Percentiles rank a stretch among this genome's conserved stretches.
Conservation (phyloP, 2,329 filamentous ascomycete genomes). For the Botryotinia convoluta region DNA sequence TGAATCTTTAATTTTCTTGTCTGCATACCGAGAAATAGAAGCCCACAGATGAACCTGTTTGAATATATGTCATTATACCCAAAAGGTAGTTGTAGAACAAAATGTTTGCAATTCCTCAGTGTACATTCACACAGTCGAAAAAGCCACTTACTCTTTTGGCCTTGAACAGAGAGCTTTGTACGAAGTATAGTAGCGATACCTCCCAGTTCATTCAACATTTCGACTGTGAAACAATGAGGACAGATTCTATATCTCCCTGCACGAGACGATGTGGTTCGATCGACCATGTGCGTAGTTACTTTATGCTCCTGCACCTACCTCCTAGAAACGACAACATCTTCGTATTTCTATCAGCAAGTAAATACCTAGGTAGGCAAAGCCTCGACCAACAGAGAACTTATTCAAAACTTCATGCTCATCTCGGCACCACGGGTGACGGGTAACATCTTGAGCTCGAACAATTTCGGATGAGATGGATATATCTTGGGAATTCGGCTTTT, state of each 20-base stretch:
- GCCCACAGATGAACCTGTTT: background rate
- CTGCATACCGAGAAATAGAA: background rate
- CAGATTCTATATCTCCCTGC: background rate
- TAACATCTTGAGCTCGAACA: background rate
- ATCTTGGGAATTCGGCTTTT: conserved; percentile 15
- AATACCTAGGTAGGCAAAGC: background rate
- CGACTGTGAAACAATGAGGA: background rate
- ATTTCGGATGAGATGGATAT: conserved; percentile 8
- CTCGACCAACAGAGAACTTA: background rate
- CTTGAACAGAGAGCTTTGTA: background rate
- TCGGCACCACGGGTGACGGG: background rate
- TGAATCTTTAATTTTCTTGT: background rate
- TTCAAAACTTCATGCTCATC: no score
- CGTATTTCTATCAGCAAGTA: background rate
- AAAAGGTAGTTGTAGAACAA: background rate
- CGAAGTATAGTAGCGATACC: no score
- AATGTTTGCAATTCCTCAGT: background rate
- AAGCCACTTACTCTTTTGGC: background rate
- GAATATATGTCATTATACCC: background rate
- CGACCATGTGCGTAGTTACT: background rate
- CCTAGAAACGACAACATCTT: background rate
- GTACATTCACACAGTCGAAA: background rate
- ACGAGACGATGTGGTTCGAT: background rate
- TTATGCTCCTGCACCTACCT: background rate
- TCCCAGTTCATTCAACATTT: background rate